Percentiles rank a stretch among this genome's conserved stretches.
These are phyloP conservation scores for Thraustochytrium striatum DNA, from an alignment of 352 stramenopile species.

Conservation along the genomic window DNA sequence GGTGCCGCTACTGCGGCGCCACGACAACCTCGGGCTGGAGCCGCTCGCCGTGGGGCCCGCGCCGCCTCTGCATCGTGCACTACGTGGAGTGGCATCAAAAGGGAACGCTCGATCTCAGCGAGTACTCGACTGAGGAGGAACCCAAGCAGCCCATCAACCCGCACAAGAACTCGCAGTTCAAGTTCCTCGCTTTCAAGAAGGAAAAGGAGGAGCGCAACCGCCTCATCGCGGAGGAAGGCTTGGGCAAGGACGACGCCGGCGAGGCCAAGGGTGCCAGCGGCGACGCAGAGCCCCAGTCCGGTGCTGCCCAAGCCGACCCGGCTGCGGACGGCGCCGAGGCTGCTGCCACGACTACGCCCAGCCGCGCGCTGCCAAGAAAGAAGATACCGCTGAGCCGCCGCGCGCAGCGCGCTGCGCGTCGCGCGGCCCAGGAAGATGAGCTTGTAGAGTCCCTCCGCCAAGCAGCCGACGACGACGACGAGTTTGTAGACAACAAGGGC, in stretches of 20 bases:
- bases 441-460: no score
- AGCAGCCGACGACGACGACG: neutral
- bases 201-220: neutral
- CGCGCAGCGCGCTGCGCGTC: no score
- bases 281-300: conserved; percentile 3
- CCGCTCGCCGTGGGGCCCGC: conserved; percentile 46
- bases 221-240: neutral
- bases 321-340: no score
- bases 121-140: neutral
- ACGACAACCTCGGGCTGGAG: conserved; percentile 43
- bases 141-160: conserved; percentile 42
- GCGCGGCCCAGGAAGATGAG: no score
- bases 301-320: no score
- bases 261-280: neutral
- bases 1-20: conserved; percentile 51
- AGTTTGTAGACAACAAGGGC: neutral
- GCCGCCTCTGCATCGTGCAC: conserved; percentile 50
- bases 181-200: conserved; percentile 32
- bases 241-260: neutral
- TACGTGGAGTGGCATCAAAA: conserved; percentile 51
- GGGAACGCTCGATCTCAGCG: conserved; percentile 47
- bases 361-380: no score
- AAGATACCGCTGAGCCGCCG: no score
- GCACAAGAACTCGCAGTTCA: conserved; percentile 32
- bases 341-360: no score